These are phyloP conservation scores for Fusarium nodosum DNA, from an alignment of 2,329 filamentous ascomycete species.

Conservation along the genomic window DNA sequence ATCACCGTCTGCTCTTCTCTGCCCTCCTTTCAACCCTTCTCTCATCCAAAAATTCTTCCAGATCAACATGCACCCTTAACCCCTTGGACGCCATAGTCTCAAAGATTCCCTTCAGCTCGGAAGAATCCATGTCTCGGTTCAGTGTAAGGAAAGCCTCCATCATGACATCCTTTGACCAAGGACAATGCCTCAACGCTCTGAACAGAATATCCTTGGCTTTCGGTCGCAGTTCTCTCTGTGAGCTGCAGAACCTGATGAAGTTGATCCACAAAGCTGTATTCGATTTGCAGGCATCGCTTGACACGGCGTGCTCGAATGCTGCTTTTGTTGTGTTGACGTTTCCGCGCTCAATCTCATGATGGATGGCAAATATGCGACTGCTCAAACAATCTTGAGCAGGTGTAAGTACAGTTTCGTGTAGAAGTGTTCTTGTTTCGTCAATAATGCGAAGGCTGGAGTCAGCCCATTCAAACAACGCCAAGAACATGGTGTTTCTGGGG, in stretches of 20 bases:
- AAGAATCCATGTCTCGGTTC: slow-evolving; percentile 59
- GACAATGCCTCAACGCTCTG: slow-evolving; percentile 62
- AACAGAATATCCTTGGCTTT: slow-evolving; percentile 65
- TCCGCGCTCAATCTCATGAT: slow-evolving; percentile 63
- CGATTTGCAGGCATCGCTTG: slow-evolving; percentile 56
- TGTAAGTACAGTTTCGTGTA: slow-evolving; percentile 66
- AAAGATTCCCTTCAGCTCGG: slow-evolving; percentile 64
- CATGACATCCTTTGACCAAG: slow-evolving; percentile 64
- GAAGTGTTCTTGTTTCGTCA: slow-evolving; percentile 79
- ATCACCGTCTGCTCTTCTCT: slow-evolving; percentile 22
- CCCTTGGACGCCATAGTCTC: slow-evolving; percentile 64
- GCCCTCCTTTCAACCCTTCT: slow-evolving; percentile 48
- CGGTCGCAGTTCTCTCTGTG: slow-evolving; percentile 55
- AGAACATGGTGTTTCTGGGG: slow-evolving; percentile 81
- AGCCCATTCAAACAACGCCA: slow-evolving; percentile 79
- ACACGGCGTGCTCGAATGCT: slow-evolving; percentile 67
- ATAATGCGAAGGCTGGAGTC: slow-evolving; percentile 79
- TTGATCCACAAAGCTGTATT: slow-evolving; percentile 63
- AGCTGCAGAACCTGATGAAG: slow-evolving; percentile 64
- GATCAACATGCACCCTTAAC: slow-evolving; percentile 64
- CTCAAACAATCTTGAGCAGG: slow-evolving; percentile 58
- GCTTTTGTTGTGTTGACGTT: slow-evolving; percentile 64
- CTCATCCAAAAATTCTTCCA: slow-evolving; percentile 62
- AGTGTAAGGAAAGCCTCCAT: slow-evolving; percentile 66
- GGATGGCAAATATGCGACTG: slow-evolving; percentile 64